phyloP scores from a whole-genome alignment of 2,329 filamentous ascomycete genomes.

The Aplosporella prunicola region DNA sequence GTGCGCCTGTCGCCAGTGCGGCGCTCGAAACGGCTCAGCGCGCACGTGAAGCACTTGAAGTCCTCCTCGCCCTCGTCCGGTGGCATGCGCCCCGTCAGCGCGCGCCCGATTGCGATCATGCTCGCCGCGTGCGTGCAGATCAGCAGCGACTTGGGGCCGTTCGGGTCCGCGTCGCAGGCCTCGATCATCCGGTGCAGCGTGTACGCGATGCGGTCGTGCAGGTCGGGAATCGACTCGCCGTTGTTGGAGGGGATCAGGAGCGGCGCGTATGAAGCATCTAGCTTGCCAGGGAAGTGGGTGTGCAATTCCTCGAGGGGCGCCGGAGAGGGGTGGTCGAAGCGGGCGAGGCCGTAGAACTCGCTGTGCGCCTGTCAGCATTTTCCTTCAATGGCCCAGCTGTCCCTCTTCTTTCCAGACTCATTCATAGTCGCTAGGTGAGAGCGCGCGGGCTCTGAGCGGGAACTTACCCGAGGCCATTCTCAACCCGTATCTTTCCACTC shows the following conservation, averaged over 20 bases:
- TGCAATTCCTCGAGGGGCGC: conserved; percentile 55
- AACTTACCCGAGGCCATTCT: conserved; percentile 45
- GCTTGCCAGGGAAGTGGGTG: conserved; percentile 54
- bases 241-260: conserved; percentile 58
- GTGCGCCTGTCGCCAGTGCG: conserved; percentile 19
- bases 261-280: conserved; percentile 50
- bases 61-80: conserved; percentile 63
- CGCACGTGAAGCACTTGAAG: conserved; percentile 77
- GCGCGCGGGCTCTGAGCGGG: not conserved
- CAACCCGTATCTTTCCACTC: conserved; percentile 38
- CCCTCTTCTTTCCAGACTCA: not conserved
- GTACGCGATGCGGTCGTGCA: conserved; percentile 71
- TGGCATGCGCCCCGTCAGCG: conserved; percentile 69
- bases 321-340: conserved; percentile 76
- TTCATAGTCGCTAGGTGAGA: too few relatives aligned
- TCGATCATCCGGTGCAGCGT: conserved; percentile 61
- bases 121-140: conserved; percentile 85
- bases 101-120: conserved; percentile 76
- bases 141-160: conserved; percentile 58
- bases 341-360: conserved; percentile 86
- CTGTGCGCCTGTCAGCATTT: conserved; percentile 34
- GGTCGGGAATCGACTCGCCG: conserved; percentile 69
- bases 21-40: conserved; percentile 59
- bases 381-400: not conserved
- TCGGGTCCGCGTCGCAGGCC: conserved; percentile 57